Conservation (phyloP, 495 filamentous ascomycete species). For the Daldinia vernicosa region DNA sequence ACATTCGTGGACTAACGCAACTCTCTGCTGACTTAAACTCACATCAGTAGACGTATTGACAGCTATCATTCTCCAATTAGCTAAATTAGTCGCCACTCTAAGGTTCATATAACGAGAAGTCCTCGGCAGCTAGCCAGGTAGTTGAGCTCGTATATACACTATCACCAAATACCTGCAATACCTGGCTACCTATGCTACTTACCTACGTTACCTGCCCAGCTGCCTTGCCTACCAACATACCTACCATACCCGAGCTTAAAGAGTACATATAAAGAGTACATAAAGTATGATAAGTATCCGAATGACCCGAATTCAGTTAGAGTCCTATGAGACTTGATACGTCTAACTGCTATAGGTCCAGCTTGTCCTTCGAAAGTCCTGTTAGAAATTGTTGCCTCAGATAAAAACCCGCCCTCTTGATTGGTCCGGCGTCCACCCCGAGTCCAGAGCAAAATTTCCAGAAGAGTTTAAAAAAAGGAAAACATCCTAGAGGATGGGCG, state of each 20-base stretch:
- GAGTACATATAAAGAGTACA: too few species aligned
- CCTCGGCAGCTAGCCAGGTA: not conserved
- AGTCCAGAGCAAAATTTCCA: too few species aligned
- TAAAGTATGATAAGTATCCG: too few species aligned
- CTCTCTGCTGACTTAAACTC: too few species aligned
- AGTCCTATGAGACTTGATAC: not conserved
- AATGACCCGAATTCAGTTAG: not conserved
- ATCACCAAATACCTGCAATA: too few species aligned
- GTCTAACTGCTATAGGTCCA: not conserved
- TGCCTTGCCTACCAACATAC: too few species aligned
- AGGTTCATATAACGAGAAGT: slow-evolving; percentile 7
- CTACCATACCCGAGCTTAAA: too few species aligned
- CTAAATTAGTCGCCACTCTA: slow-evolving; percentile 1
- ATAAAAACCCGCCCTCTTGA: not conserved
- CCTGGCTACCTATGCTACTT: too few species aligned
- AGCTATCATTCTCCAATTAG: slow-evolving; percentile 5
- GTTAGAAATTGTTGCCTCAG: not conserved
- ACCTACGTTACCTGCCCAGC: too few species aligned
- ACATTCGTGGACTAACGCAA: too few species aligned
- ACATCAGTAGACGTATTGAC: not conserved
- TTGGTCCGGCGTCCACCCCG: slow-evolving; percentile 16
- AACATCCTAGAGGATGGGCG: not conserved
- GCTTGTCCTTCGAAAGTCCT: not conserved
- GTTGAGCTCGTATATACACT: not conserved
- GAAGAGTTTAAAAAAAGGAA: too few species aligned